Percentiles rank a stretch among this genome's conserved stretches.
Conservation (phyloP, 2,329 filamentous ascomycete species). For the Elsinoe australis region DNA sequence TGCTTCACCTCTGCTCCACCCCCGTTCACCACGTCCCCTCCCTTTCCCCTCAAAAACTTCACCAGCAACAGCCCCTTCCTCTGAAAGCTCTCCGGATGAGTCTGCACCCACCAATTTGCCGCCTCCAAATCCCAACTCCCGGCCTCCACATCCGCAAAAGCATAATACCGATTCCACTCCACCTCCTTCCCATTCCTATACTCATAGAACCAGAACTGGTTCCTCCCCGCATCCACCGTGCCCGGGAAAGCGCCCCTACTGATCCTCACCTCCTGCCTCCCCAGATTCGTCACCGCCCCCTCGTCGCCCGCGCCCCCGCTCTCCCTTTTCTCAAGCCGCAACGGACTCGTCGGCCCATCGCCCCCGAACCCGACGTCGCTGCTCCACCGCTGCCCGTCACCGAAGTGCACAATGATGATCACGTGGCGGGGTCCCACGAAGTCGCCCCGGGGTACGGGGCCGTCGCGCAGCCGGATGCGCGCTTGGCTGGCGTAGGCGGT, state of each 20-base stretch:
- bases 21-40: conserved; percentile 22
- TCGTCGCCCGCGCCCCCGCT: background rate
- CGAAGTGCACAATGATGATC: conserved; percentile 41
- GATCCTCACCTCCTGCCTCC: conserved; percentile 13
- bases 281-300: conserved; percentile 11
- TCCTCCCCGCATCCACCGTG: conserved; percentile 6
- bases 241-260: conserved; percentile 1
- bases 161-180: conserved; percentile 39
- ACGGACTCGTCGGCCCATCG: conserved; percentile 51
- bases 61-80: conserved; percentile 32
- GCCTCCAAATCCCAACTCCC: conserved; percentile 50
- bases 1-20: background rate
- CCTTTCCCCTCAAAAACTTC: conserved; percentile 32
- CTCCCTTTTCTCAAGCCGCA: conserved; percentile 38
- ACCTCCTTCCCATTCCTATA: conserved; percentile 36
- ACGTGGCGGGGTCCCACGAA: conserved; percentile 33
- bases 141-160: conserved; percentile 46
- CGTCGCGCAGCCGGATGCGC: conserved; percentile 28
- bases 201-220: conserved; percentile 56
- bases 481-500: conserved; percentile 34
- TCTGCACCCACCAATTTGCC: conserved; percentile 49
- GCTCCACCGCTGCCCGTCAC: conserved; percentile 43
- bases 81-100: conserved; percentile 32
- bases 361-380: conserved; percentile 60
- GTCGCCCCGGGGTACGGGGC: conserved; percentile 22